These are phyloP conservation scores for Naganishia albida DNA, from an alignment of 1,284 basidiomycete genomes.

Conservation along the genomic window DNA sequence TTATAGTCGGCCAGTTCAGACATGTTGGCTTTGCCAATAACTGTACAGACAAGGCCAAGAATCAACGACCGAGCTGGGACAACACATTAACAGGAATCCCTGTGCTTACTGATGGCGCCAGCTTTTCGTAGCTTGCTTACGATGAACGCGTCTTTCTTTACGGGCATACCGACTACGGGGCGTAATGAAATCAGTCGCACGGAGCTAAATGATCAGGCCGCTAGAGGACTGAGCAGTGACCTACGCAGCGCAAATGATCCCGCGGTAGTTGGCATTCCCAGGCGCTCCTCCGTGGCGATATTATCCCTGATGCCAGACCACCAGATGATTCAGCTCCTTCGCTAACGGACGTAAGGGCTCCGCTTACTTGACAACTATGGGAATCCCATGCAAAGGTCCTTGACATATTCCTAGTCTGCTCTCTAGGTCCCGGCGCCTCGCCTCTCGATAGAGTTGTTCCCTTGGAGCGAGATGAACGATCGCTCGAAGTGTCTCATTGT, in stretches of 20 bases:
- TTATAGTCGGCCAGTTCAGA: conserved; percentile 29
- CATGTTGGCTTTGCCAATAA: conserved; percentile 31
- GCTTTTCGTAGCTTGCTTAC: conserved; percentile 28
- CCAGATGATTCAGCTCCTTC: background rate
- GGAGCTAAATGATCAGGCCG: background rate
- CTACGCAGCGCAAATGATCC: conserved; percentile 34
- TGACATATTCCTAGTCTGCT: conserved; percentile 15
- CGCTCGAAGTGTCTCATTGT: conserved; percentile 29
- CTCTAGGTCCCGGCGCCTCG: conserved; percentile 18
- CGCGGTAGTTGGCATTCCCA: conserved; percentile 30
- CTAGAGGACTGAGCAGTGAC: background rate
- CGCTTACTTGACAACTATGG: conserved; percentile 29
- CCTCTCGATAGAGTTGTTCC: conserved; percentile 18
- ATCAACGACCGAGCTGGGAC: background rate
- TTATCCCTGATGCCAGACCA: conserved; percentile 22
- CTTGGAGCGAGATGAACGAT: conserved; percentile 21
- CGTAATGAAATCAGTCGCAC: background rate
- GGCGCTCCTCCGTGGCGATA: conserved; percentile 22
- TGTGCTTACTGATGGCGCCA: conserved; percentile 37
- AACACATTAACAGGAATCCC: too few species aligned
- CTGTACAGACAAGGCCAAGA: background rate
- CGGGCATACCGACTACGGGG: conserved; percentile 32
- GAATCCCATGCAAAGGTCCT: conserved; percentile 24
- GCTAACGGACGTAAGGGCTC: too few species aligned
- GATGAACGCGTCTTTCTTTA: conserved; percentile 29